Evolutionary conservation across 2,329 filamentous ascomycete species (phyloP).

Genomic region (Rachicladosporium sp.): DNA sequence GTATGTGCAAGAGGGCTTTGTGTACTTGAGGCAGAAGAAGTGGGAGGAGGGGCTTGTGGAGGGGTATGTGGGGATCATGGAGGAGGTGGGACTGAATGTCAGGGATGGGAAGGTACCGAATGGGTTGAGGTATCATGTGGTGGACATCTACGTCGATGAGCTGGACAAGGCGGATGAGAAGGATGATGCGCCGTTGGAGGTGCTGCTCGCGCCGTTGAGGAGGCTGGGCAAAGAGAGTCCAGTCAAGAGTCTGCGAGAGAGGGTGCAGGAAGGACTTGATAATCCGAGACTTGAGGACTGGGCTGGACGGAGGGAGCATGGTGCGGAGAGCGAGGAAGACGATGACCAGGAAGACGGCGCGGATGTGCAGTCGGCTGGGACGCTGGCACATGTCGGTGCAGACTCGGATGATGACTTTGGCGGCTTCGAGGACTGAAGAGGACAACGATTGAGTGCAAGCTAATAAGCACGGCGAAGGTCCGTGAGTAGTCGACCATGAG

Average conservation of each 20-base stretch:
- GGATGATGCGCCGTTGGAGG: constrained; percentile 31
- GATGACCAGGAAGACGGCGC: constrained; percentile 22
- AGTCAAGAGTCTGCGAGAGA: constrained; percentile 59
- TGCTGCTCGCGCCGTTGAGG: constrained; percentile 44
- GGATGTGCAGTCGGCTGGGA: too few relatives aligned
- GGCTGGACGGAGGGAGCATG: constrained; percentile 26
- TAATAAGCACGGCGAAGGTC: too few relatives aligned
- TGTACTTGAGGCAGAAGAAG: constrained; percentile 29
- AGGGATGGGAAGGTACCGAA: constrained; percentile 55
- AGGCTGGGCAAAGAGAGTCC: constrained; percentile 44
- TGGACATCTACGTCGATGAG: constrained; percentile 91
- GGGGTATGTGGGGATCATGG: constrained; percentile 36
- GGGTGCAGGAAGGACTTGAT: constrained; percentile 55
- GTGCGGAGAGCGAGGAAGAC: constrained; percentile 28
- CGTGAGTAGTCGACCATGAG: too few relatives aligned
- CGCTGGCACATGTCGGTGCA: too few relatives aligned
- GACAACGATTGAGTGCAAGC: too few relatives aligned
- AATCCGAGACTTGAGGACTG: constrained; percentile 65
- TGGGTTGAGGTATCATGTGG: constrained; percentile 71
- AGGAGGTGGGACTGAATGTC: constrained; percentile 33
- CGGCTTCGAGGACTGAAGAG: constrained; percentile 51
- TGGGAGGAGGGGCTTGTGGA: constrained; percentile 27
- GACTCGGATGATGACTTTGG: constrained; percentile 27
- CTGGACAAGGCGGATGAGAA: constrained; percentile 55
- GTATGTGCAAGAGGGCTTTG: constrained; percentile 61